Percentiles rank a stretch among this genome's conserved stretches.
Conservation (phyloP, 2,329 filamentous ascomycete species). For the Xylariales sp. region DNA sequence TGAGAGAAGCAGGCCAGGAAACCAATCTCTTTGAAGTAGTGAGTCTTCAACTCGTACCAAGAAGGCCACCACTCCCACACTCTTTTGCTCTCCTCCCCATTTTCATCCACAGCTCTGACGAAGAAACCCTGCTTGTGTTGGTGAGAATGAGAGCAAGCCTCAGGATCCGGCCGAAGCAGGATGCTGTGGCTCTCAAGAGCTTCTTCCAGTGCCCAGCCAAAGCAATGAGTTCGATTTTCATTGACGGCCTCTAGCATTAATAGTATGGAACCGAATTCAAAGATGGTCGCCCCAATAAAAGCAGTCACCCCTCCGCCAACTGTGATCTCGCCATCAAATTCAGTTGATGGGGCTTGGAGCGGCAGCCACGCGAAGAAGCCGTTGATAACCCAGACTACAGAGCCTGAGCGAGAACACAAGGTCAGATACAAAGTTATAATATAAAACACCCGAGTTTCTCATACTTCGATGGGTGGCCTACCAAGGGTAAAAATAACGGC, state of each 20-base stretch:
- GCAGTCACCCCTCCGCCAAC: constrained; percentile 58
- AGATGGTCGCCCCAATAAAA: constrained; percentile 64
- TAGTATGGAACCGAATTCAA: constrained; percentile 59
- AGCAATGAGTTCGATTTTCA: constrained; percentile 59
- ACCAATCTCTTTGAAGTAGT: constrained; percentile 58
- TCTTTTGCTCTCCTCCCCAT: constrained; percentile 10
- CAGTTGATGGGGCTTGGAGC: constrained; percentile 42
- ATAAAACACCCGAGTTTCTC: too few species aligned
- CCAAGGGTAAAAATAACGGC: constrained; percentile 34
- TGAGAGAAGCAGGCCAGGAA: constrained; percentile 57
- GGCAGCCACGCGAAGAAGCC: constrained; percentile 63
- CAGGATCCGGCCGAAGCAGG: constrained; percentile 9
- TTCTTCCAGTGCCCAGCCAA: constrained; percentile 63
- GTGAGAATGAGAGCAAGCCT: constrained; percentile 22
- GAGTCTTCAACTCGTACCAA: constrained; percentile 48
- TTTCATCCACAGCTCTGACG: neutral
- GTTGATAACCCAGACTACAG: constrained; percentile 53
- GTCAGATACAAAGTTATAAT: too few species aligned
- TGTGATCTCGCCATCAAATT: constrained; percentile 33
- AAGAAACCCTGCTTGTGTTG: constrained; percentile 17
- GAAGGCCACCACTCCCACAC: constrained; percentile 52
- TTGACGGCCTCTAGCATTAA: constrained; percentile 67
- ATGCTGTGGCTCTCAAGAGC: constrained; percentile 28
- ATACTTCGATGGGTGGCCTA: constrained; percentile 12
- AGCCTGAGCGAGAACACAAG: too few species aligned